Base-by-base conservation (phyloP, 148 eudicot species). In the Bassia scoparia region DNA sequence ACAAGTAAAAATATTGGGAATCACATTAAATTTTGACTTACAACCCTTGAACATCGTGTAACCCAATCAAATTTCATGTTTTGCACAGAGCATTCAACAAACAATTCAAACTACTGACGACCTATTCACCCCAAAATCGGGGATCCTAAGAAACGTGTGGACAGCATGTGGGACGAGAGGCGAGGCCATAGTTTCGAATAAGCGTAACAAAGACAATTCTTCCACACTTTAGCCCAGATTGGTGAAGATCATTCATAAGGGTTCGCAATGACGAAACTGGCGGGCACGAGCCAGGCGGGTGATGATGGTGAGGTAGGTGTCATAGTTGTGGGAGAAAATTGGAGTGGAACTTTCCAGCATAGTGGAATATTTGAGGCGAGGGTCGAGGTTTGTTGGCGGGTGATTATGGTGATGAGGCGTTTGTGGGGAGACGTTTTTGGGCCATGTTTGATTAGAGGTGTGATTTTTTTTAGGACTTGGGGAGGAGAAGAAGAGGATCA, bases 91-190 rank as follows among this genome's bases (percentile, higher is more conserved):
- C 87, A 56, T 86, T 86, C 78, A 93, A 46, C 48, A 93, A 75
- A 48, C 97, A 86, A 76, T 93, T 90, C 27, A 93, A 79, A 41
- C 92, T 87, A 65, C 90, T 86, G 18, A 87, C 89, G 98, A 83
- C 58, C 82, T 74, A 35, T 82, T 59, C 2, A 88, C 81, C 44
- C 87, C 83, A 49, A 89, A 90, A 20, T 86, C 80, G 16, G 80
- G 80, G n/a, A 91, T 84, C 2, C 78, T 66, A 16, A 86, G 46
- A 64, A 93, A 93, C 1, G 79, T 76, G 1, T 83, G 75, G 17
- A 93, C 74, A 38, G 98, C 95, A 29, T 85, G 83, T 79, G 13
- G 95, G 88, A 5, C 81, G 86, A 44, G 80, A 66, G 0, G 95
- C 89, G 27, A 89, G 41, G 2, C 95, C 97, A 62, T 93, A 91